These are phyloP conservation scores for Penicillium dipodomyicola DNA, from an alignment of 495 filamentous ascomycete species.

Conservation along the genomic window DNA sequence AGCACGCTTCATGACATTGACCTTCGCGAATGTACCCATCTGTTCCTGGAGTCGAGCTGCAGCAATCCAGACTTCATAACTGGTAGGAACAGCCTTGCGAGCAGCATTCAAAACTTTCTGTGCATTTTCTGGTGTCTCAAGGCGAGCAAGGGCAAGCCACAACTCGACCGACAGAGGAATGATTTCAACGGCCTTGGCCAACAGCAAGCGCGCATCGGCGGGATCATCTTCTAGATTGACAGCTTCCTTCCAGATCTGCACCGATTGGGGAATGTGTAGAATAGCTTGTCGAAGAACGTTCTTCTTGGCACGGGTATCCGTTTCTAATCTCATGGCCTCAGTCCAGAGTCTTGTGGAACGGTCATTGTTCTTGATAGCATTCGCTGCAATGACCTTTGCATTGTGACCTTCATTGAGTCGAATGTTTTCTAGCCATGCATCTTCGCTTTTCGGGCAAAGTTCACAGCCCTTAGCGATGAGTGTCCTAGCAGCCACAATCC, in stretches of 20 bases:
- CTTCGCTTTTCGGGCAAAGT: constrained; percentile 89
- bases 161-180: constrained; percentile 91
- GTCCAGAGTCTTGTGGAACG: constrained; percentile 89
- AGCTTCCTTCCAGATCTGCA: constrained; percentile 94
- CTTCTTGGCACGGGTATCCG: constrained; percentile 76
- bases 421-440: constrained; percentile 94
- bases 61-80: constrained; percentile 93
- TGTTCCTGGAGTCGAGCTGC: constrained; percentile 91
- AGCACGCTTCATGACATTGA: constrained; percentile 92
- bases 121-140: constrained; percentile 85
- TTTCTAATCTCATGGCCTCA: constrained; percentile 90
- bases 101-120: constrained; percentile 94
- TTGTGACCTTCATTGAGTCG: constrained; percentile 88
- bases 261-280: constrained; percentile 85
- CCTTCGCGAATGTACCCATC: constrained; percentile 67
- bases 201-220: constrained; percentile 77
- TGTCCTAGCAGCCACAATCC: constrained; percentile 79
- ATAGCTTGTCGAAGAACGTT: constrained; percentile 85
- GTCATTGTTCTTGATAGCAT: constrained; percentile 86
- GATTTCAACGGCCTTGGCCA: constrained; percentile 90
- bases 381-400: constrained; percentile 92
- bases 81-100: constrained; percentile 86
- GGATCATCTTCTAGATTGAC: constrained; percentile 92
- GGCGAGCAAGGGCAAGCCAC: constrained; percentile 87
- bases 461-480: constrained; percentile 83